These are phyloP conservation scores for Pseudogymnoascus sp. DNA, from an alignment of 2,329 filamentous ascomycete species.

Conservation along the genomic window DNA sequence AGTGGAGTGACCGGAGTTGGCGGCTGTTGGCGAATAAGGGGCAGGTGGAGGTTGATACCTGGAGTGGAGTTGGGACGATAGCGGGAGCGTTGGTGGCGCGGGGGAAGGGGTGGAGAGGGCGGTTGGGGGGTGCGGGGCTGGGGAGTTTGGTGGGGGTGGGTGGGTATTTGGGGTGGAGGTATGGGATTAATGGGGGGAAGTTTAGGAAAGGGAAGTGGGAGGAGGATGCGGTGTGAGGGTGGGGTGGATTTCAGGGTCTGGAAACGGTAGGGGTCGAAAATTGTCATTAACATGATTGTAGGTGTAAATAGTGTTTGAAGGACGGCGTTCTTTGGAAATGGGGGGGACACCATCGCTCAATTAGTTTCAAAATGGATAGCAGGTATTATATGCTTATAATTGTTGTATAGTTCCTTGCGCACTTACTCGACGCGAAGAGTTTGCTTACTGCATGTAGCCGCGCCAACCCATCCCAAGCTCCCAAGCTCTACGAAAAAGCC, in stretches of 20 bases:
- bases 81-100: constrained; percentile 27
- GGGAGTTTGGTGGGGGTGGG: constrained; percentile 42
- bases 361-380: constrained; percentile 23
- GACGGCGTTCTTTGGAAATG: not conserved
- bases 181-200: constrained; percentile 38
- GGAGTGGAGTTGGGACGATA: constrained; percentile 38
- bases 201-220: constrained; percentile 18
- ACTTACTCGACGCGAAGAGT: no score
- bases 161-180: constrained; percentile 41
- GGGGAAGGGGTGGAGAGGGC: constrained; percentile 32
- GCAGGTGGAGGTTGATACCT: constrained; percentile 50
- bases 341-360: not conserved
- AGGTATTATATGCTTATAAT: no score
- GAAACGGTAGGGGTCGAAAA: not conserved
- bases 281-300: not conserved
- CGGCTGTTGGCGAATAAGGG: constrained; percentile 48
- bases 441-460: no score
- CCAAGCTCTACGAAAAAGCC: no score
- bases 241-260: not conserved
- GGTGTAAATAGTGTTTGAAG: not conserved
- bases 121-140: constrained; percentile 36
- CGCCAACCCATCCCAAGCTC: no score
- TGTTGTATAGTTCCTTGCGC: no score
- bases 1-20: constrained; percentile 58
- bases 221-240: not conserved